A percentile compares a stretch with the other conserved stretches of the same genome.
Conservation (phyloP, 2,329 filamentous ascomycete genomes). For the Fusarium aywerte region DNA sequence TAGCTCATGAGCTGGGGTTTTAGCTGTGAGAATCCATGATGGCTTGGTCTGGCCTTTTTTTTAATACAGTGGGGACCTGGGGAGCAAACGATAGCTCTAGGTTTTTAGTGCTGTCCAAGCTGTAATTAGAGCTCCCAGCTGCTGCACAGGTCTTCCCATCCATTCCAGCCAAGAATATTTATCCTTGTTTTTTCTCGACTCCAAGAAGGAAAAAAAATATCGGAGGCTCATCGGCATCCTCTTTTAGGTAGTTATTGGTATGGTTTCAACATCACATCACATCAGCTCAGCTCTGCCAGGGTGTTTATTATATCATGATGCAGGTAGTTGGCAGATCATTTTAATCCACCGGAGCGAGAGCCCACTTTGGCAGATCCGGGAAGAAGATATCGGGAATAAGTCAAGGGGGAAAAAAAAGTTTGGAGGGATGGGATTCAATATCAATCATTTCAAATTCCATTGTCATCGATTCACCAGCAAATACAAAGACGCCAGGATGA, state of each 20-base stretch:
- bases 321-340: slow-evolving; percentile 31
- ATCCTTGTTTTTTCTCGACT: slow-evolving; percentile 33
- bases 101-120: slow-evolving; percentile 4
- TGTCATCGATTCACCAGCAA: slow-evolving; percentile 4
- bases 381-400: slow-evolving; percentile 25
- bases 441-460: slow-evolving; percentile 5
- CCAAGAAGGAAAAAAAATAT: slow-evolving; percentile 1
- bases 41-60: slow-evolving; percentile 8
- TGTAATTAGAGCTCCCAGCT: slow-evolving; percentile 15
- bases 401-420: not conserved
- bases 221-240: slow-evolving; percentile 29
- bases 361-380: slow-evolving; percentile 23
- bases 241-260: not conserved
- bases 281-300: slow-evolving; percentile 3
- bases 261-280: slow-evolving; percentile 5
- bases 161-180: slow-evolving; percentile 37
- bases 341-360: slow-evolving; percentile 5
- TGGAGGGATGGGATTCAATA: slow-evolving; percentile 4
- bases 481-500: slow-evolving; percentile 6
- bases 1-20: slow-evolving; percentile 12
- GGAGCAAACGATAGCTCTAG: slow-evolving; percentile 9
- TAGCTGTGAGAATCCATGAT: slow-evolving; percentile 30
- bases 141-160: slow-evolving; percentile 1
- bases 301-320: slow-evolving; percentile 25
- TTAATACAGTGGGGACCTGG: slow-evolving; percentile 34